Base-by-base conservation (phyloP, 805 yeast genomes). In the Kuraishia capsulata region DNA sequence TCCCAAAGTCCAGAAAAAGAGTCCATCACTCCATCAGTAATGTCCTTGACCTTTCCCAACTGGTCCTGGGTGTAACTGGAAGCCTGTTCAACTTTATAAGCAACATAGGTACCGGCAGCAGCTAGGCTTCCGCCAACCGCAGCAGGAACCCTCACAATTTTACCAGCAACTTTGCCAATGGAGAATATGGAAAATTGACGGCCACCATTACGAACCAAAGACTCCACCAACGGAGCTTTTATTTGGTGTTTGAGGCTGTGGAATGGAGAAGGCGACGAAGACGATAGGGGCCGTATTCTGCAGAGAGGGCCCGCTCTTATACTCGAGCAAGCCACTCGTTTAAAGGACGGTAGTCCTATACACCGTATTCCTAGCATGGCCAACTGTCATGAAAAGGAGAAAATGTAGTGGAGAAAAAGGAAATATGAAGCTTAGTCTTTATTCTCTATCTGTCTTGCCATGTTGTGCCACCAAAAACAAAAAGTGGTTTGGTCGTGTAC, bases 61-160 rank as follows among this genome's bases (percentile, higher is more conserved):
- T 76, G 76, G 43, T 83, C 95, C 39, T 68, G 68, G 1, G 96
- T 76, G 49, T 73, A 85, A 29, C 57, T 66, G 0, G 85, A 69
- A 1, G 95, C 95, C 57, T 90, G 94, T 38, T 88, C 94, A 8
- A 89, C 83, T 56, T 92, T 90, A 57, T 89, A 89, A 16, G 89
- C 87, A 36, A 90, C 79, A 54, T 88, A 92, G 2, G 95, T 81
- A 0, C 96, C 95, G 5, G 95, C 96, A 9, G 97, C 97, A 2
- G 95, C 96, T 26, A 88, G 59, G 0, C 95, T 88, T 5, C 95
- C 89, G 2, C 97, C 97, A 0, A 88, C 63, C 44, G 81, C 81
- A 0, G 87, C 90, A 0, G 97, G 96, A 2, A 81, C 56, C 44
- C 71, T 73, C 1, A 75, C 65, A 1, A 71, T 67, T 39, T 71